These are phyloP conservation scores for Coccomyxa sp. DNA, from an alignment of 139 green algal genomes.

Conservation along the genomic window DNA sequence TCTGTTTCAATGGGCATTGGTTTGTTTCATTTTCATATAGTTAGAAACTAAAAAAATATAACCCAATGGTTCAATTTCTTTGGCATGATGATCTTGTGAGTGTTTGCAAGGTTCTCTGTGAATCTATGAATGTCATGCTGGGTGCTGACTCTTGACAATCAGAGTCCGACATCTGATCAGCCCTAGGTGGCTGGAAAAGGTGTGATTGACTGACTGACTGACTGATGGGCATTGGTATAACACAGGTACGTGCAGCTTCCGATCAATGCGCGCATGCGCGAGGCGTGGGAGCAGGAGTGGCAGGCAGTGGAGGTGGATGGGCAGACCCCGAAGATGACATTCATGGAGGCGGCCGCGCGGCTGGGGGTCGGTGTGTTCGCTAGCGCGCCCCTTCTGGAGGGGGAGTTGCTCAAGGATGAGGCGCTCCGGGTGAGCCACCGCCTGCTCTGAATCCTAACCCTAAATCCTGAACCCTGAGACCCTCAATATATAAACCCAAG, in stretches of 20 bases:
- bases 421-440: not conserved
- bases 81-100: no score
- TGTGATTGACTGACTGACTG: not conserved
- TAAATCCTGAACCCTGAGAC: not conserved
- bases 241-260: conserved; percentile 59
- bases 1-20: no score
- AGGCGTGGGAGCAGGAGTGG: conserved; percentile 54
- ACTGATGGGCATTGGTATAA: not conserved
- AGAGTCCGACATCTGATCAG: no score
- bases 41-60: no score
- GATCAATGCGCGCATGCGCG: conserved; percentile 50
- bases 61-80: no score
- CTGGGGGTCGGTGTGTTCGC: conserved; percentile 38
- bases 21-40: no score
- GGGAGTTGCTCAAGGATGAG: conserved; percentile 3
- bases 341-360: conserved; percentile 44
- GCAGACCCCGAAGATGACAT: not conserved
- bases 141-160: no score
- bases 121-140: no score
- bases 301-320: conserved; percentile 31
- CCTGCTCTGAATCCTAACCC: no score
- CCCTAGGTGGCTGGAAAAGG: no score
- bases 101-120: no score
- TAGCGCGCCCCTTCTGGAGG: conserved; percentile 26
- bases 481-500: no score